A percentile compares a stretch with the other conserved stretches of the same genome.
Evolutionary conservation across 1,139 yeast genomes (phyloP).

Genomic region (Yamadazyma dendronema): DNA sequence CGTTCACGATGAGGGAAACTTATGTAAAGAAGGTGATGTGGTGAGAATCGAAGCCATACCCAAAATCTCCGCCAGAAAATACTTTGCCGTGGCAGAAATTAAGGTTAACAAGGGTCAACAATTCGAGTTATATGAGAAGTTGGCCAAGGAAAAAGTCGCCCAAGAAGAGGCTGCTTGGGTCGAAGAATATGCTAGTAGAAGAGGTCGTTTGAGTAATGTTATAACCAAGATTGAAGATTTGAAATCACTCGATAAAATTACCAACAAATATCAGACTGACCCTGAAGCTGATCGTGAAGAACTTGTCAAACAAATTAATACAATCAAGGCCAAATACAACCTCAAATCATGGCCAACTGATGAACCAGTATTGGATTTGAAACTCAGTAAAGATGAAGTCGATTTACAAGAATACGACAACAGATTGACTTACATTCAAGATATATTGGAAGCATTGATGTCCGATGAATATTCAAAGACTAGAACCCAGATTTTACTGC

Average conservation of each 20-base stretch:
- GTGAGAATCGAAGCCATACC: conserved; percentile 92
- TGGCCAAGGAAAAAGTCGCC: conserved; percentile 66
- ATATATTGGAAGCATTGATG: conserved; percentile 35
- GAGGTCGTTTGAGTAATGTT: conserved; percentile 35
- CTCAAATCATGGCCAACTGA: conserved; percentile 60
- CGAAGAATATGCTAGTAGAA: conserved; percentile 46
- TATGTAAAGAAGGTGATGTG: conserved; percentile 92
- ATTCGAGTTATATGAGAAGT: conserved; percentile 73
- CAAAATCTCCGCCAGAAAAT: conserved; percentile 78
- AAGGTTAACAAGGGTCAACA: conserved; percentile 88
- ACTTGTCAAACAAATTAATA: conserved; percentile 42
- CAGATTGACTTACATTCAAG: conserved; percentile 28
- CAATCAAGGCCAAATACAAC: conserved; percentile 51
- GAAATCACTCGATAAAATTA: conserved; percentile 42
- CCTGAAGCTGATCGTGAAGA: conserved; percentile 37
- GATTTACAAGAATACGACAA: conserved; percentile 26
- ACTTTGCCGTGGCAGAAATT: conserved; percentile 93
- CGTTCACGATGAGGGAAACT: conserved; percentile 91
- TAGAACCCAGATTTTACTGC: conserved; percentile 26
- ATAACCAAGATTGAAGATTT: conserved; percentile 49
- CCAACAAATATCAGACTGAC: conserved; percentile 28
- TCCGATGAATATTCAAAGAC: conserved; percentile 24
- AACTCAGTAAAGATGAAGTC: conserved; percentile 24
- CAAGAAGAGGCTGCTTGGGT: conserved; percentile 59
- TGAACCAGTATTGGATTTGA: conserved; percentile 37